A percentile compares a stretch with the other conserved stretches of the same genome.
These are phyloP conservation scores for Orbilia oligospora DNA, from an alignment of 2,329 filamentous ascomycete species.

Conservation along the genomic window DNA sequence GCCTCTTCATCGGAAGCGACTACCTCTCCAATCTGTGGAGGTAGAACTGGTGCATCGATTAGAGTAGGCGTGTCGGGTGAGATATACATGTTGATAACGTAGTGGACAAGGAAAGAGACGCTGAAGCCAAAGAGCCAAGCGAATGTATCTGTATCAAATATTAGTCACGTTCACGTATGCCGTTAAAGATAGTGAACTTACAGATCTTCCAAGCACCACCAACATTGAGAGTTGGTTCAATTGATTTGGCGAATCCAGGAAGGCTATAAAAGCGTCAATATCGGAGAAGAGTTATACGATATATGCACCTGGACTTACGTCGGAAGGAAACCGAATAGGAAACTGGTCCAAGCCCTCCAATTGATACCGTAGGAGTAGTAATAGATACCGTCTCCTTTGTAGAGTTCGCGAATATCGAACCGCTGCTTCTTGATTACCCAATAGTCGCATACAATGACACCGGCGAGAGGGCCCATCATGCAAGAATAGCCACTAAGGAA, in stretches of 20 bases:
- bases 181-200: slow-evolving; percentile 22
- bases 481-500: slow-evolving; percentile 67
- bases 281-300: not conserved
- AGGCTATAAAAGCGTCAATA: slow-evolving; percentile 62
- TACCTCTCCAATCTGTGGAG: slow-evolving; percentile 56
- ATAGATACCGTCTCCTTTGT: slow-evolving; percentile 68
- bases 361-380: slow-evolving; percentile 66
- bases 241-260: slow-evolving; percentile 67
- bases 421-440: slow-evolving; percentile 67
- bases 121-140: slow-evolving; percentile 68
- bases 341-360: slow-evolving; percentile 65
- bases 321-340: slow-evolving; percentile 65
- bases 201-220: slow-evolving; percentile 67
- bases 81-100: slow-evolving; percentile 67
- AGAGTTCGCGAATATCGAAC: slow-evolving; percentile 68
- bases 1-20: slow-evolving; percentile 59
- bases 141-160: slow-evolving; percentile 66
- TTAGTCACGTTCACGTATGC: slow-evolving; percentile 34
- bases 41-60: slow-evolving; percentile 53
- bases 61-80: slow-evolving; percentile 63
- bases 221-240: slow-evolving; percentile 66
- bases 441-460: slow-evolving; percentile 68
- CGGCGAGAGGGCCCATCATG: slow-evolving; percentile 68
- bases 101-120: slow-evolving; percentile 66
- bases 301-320: slow-evolving; percentile 52